Evolutionary conservation across 2,329 filamentous ascomycete species (phyloP).

Genomic region (Pseudogymnoascus destructans): DNA sequence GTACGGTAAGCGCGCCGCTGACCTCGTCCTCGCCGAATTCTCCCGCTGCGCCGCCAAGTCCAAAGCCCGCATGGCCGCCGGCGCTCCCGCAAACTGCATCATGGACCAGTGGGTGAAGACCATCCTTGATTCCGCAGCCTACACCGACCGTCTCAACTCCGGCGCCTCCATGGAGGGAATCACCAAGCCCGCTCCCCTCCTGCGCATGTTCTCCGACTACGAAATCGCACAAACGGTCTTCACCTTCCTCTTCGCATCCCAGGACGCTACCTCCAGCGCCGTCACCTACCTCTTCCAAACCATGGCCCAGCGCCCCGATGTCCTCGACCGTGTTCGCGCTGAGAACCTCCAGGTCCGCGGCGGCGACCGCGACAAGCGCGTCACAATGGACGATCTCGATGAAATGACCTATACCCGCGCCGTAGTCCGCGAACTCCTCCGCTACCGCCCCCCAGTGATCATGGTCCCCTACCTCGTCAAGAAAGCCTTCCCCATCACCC

Average conservation of each 20-base stretch:
- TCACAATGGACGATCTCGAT: constrained; percentile 79
- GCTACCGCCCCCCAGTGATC: constrained; percentile 89
- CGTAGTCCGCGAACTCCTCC: constrained; percentile 79
- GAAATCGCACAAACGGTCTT: constrained; percentile 91
- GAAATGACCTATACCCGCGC: constrained; percentile 81
- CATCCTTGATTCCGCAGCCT: constrained; percentile 75
- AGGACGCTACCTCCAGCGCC: constrained; percentile 91
- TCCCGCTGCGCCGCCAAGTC: constrained; percentile 84
- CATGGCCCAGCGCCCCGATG: constrained; percentile 84
- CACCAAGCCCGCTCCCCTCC: constrained; percentile 69
- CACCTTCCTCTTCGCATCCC: constrained; percentile 93
- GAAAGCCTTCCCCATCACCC: constrained; percentile 85
- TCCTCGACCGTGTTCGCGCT: constrained; percentile 78
- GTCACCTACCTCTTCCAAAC: constrained; percentile 92
- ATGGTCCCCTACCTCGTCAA: constrained; percentile 95
- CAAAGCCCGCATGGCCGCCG: constrained; percentile 81
- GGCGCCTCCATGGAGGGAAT: constrained; percentile 54
- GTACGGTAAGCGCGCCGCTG: constrained; percentile 92
- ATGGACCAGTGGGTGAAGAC: constrained; percentile 89
- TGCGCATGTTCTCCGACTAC: constrained; percentile 78
- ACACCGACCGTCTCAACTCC: constrained; percentile 63
- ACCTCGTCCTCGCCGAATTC: constrained; percentile 85
- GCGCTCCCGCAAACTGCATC: constrained; percentile 78
- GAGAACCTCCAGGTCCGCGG: constrained; percentile 71
- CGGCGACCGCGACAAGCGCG: constrained; percentile 54